Evolutionary conservation across 2,329 filamentous ascomycete species (phyloP).

Genomic region (Alternaria infectoria): DNA sequence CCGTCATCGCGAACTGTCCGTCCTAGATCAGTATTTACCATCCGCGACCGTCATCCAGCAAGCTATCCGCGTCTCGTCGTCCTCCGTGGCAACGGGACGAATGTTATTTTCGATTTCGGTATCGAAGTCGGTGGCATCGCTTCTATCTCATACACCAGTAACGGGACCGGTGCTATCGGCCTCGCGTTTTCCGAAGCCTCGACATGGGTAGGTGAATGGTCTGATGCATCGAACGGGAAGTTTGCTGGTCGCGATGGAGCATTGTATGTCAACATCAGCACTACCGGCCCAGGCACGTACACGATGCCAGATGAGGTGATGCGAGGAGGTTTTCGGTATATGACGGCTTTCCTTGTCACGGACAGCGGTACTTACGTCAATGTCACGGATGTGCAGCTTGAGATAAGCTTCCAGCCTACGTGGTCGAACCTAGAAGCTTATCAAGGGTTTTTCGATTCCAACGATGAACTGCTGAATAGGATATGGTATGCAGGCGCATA

Average conservation of each 20-base stretch:
- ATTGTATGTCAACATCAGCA: conserved; percentile 52
- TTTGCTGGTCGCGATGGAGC: conserved; percentile 53
- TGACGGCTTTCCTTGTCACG: conserved; percentile 56
- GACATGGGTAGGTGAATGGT: conserved; percentile 52
- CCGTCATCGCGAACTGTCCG: conserved; percentile 59
- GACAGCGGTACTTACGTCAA: conserved; percentile 44
- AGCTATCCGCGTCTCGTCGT: conserved; percentile 36
- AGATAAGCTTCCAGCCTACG: conserved; percentile 58
- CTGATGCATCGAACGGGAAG: conserved; percentile 51
- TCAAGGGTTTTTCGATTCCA: conserved; percentile 44
- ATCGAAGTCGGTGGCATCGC: conserved; percentile 64
- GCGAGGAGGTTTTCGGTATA: conserved; percentile 61
- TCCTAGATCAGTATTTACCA: conserved; percentile 54
- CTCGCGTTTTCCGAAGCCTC: conserved; percentile 53
- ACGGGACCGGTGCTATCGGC: conserved; percentile 45
- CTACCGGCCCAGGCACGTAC: conserved; percentile 45
- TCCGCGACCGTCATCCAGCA: conserved; percentile 30
- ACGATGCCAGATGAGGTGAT: conserved; percentile 54
- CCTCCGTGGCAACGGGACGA: conserved; percentile 57
- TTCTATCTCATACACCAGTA: conserved; percentile 57
- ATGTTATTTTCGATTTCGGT: conserved; percentile 66
- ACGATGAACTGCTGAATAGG: conserved; percentile 58
- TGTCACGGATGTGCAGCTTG: conserved; percentile 50
- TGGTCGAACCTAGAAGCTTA: conserved; percentile 54
- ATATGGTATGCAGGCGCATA: conserved; percentile 63